These are phyloP conservation scores for Avena eriantha DNA, from an alignment of 176 grass and related monocot genomes.

Conservation along the genomic window DNA sequence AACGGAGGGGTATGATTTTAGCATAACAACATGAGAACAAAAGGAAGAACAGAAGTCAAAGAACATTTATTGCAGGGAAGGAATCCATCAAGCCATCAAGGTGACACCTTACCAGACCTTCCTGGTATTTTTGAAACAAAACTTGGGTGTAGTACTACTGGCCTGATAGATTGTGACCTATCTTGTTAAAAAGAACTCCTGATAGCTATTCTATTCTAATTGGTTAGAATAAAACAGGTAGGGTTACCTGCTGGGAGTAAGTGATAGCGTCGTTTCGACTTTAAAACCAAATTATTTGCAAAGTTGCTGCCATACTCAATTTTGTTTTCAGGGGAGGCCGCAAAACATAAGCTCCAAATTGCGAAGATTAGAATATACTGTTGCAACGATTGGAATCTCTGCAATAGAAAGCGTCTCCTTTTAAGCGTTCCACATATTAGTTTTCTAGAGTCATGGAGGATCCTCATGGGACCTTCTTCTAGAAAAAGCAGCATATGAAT, in stretches of 20 bases:
- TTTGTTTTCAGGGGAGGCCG: conserved; percentile 23
- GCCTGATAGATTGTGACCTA: background rate
- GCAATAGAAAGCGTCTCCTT: conserved; percentile 16
- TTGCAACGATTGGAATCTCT: conserved; percentile 17
- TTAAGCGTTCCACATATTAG: background rate
- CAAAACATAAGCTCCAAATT: background rate
- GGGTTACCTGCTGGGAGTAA: background rate
- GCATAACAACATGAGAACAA: conserved; percentile 38
- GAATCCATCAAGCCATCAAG: conserved; percentile 44
- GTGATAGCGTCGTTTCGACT: background rate
- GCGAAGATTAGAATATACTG: background rate
- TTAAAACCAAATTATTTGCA: conserved; percentile 24
- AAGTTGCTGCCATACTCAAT: background rate
- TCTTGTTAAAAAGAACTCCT: background rate
- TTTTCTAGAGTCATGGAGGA: conserved; percentile 30
- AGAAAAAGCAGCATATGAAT: conserved; percentile 23
- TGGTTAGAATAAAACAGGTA: background rate
- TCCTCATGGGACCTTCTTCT: conserved; percentile 43
- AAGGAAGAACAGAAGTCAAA: conserved; percentile 51
- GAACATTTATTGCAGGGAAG: conserved; percentile 3
- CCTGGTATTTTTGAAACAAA: background rate
- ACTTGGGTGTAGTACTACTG: background rate
- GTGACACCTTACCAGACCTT: conserved; percentile 44
- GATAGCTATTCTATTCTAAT: background rate
- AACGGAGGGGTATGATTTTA: background rate